phyloP scores from a whole-genome alignment of 768 basidiomycete genomes.

The Holtermannia corniformis region DNA sequence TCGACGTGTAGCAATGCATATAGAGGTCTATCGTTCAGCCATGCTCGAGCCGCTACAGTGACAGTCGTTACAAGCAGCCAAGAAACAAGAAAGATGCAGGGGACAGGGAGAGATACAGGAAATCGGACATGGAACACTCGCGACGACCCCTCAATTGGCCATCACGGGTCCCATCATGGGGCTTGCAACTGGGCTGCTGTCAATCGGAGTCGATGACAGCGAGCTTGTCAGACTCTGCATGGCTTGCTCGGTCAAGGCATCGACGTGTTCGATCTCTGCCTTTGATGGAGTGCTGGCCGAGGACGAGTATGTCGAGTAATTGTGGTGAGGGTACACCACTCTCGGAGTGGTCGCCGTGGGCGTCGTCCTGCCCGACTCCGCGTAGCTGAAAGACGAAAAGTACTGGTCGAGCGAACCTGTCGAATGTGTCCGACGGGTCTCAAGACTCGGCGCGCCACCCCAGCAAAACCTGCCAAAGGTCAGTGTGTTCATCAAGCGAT shows the following conservation, averaged over 20 bases:
- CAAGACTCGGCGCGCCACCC: constrained; percentile 20
- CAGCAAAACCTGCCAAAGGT: constrained; percentile 30
- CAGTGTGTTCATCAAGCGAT: neutral
- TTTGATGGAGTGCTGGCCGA: neutral
- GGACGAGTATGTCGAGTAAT: neutral
- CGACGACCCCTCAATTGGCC: too few species aligned
- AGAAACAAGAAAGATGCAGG: too few species aligned
- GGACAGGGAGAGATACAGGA: too few species aligned
- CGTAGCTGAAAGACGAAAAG: constrained; percentile 5
- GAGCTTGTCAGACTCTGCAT: neutral
- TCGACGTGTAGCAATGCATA: too few species aligned
- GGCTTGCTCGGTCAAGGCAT: neutral
- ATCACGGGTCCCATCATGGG: neutral
- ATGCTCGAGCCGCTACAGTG: too few species aligned
- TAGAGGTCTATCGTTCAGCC: too few species aligned
- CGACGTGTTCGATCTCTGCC: neutral
- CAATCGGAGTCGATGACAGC: neutral
- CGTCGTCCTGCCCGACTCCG: neutral
- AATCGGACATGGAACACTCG: too few species aligned
- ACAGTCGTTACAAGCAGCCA: too few species aligned
- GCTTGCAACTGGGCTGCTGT: neutral
- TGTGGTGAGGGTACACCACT: neutral
- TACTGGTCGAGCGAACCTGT: constrained; percentile 21
- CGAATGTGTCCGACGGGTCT: constrained; percentile 20
- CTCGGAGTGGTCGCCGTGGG: neutral